A percentile compares a stretch with the other conserved stretches of the same genome.
These are phyloP conservation scores for Neurospora sp. DNA, from an alignment of 495 filamentous ascomycete species.

Conservation along the genomic window DNA sequence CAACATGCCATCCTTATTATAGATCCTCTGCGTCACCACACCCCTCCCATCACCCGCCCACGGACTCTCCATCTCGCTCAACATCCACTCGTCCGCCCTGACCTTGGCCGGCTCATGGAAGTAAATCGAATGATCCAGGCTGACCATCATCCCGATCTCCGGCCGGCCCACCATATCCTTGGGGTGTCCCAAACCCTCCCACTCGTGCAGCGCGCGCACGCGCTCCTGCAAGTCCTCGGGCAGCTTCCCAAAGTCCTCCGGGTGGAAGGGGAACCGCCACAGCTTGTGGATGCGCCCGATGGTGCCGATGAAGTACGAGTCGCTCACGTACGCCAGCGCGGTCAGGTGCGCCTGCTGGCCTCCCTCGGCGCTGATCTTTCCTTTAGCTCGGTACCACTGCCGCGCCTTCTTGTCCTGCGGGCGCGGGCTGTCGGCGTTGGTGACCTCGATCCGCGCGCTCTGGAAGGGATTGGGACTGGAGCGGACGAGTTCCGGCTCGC, in stretches of 20 bases:
- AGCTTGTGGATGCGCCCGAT: conserved; percentile 65
- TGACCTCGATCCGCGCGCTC: conserved; percentile 41
- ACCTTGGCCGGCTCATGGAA: conserved; percentile 80
- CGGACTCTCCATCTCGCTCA: conserved; percentile 84
- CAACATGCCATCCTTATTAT: conserved; percentile 68
- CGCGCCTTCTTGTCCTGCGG: conserved; percentile 60
- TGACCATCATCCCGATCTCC: conserved; percentile 89
- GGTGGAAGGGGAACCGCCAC: conserved; percentile 43
- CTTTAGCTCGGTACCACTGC: conserved; percentile 71
- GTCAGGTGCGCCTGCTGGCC: conserved; percentile 71
- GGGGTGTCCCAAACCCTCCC: conserved; percentile 30
- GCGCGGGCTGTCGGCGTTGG: conserved; percentile 24
- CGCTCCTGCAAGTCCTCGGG: conserved; percentile 16
- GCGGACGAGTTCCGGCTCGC: conserved; percentile 24
- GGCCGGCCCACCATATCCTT: conserved; percentile 32
- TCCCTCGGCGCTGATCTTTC: conserved; percentile 50
- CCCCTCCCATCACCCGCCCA: conserved; percentile 88
- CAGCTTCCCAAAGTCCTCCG: conserved; percentile 24
- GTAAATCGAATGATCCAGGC: conserved; percentile 86
- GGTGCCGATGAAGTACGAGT: conserved; percentile 89
- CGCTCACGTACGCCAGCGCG: conserved; percentile 86
- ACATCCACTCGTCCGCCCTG: conserved; percentile 87
- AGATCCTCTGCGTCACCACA: conserved; percentile 80
- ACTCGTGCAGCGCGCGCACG: conserved; percentile 27
- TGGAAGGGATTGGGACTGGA: conserved; percentile 45